phyloP scores from a whole-genome alignment of 192 early-diverging fungal genomes.

The Coemansia sp. region DNA sequence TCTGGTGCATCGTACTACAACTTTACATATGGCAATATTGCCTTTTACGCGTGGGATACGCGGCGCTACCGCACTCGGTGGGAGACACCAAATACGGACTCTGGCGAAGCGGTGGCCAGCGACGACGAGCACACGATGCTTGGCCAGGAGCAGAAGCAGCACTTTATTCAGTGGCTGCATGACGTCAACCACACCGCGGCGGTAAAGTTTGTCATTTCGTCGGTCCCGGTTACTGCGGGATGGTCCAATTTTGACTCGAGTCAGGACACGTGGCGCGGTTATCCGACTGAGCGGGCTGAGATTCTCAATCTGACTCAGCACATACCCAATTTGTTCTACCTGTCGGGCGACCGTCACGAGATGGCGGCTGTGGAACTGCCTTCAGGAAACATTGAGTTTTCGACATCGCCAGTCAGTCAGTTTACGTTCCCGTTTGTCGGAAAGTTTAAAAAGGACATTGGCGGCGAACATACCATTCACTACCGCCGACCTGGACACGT shows the following conservation, averaged over 20 bases:
- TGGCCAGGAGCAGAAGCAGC: constrained; percentile 44
- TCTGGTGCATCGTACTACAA: constrained; percentile 41
- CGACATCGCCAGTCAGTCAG: constrained; percentile 50
- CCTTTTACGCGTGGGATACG: constrained; percentile 53
- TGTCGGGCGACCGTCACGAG: constrained; percentile 57
- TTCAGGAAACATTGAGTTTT: constrained; percentile 51
- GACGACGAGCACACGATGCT: constrained; percentile 31
- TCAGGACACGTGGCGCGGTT: constrained; percentile 55
- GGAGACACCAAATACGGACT: constrained; percentile 10
- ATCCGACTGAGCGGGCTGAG: constrained; percentile 47
- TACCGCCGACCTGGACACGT: constrained; percentile 46
- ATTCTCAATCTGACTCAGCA: constrained; percentile 38
- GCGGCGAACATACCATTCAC: constrained; percentile 43
- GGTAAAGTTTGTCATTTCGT: constrained; percentile 52
- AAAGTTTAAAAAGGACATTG: constrained; percentile 21
- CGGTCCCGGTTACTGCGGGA: constrained; percentile 46
- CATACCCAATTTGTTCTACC: constrained; percentile 44
- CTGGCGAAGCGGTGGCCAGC: background rate
- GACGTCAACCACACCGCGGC: constrained; percentile 51
- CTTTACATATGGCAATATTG: constrained; percentile 48
- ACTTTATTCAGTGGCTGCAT: constrained; percentile 46
- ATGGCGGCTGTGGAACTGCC: constrained; percentile 47
- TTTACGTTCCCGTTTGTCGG: constrained; percentile 51
- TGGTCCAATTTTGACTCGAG: constrained; percentile 48
- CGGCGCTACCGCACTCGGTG: constrained; percentile 54